These are phyloP conservation scores for Leucosporidium creatinivorum DNA, from an alignment of 768 basidiomycete genomes.

Conservation along the genomic window DNA sequence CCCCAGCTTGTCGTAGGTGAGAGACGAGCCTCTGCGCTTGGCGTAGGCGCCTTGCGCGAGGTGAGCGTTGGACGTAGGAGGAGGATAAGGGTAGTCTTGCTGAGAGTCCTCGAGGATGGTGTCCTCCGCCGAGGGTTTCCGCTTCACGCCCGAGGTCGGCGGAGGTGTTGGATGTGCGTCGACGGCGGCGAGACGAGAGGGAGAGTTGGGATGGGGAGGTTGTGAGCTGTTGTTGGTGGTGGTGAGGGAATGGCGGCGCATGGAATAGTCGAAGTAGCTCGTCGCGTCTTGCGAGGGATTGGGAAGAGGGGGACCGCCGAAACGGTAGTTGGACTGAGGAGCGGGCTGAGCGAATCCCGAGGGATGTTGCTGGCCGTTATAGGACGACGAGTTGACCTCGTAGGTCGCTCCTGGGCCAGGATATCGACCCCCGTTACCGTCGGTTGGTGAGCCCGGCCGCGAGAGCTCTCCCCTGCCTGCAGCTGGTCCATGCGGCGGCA, in stretches of 20 bases:
- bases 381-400: neutral
- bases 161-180: neutral
- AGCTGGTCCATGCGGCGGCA: no score
- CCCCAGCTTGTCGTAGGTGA: conserved; percentile 23
- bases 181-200: neutral
- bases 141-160: conserved; percentile 20
- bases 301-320: neutral
- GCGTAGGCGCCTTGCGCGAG: conserved; percentile 2
- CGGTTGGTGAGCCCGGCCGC: neutral
- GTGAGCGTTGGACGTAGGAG: neutral
- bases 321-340: neutral
- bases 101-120: neutral
- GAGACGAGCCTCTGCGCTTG: conserved; percentile 17
- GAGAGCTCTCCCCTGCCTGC: neutral
- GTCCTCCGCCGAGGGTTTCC: conserved; percentile 20
- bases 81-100: conserved; percentile 8
- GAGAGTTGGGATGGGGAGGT: neutral
- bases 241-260: conserved; percentile 61
- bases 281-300: neutral
- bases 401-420: no score
- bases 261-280: conserved; percentile 57
- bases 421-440: neutral
- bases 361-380: neutral
- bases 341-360: neutral
- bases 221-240: neutral